phyloP scores from a whole-genome alignment of 306 rosid genomes.

The Elaeagnus macrophylla region DNA sequence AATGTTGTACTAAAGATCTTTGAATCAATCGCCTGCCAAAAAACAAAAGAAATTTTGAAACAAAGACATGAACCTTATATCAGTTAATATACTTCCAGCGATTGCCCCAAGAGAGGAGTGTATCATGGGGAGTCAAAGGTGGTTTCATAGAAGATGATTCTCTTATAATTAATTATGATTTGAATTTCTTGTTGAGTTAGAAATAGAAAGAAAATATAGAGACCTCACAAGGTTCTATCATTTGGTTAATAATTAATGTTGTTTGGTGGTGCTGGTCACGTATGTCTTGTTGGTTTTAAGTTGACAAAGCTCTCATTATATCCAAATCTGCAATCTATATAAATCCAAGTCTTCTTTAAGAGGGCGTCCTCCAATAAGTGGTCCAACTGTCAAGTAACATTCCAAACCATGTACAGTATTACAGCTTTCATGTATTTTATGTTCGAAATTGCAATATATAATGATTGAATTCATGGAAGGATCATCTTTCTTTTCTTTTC shows the following conservation, averaged over 20 bases:
- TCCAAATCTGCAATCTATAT: slow-evolving; percentile 20
- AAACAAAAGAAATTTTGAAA: too few relatives aligned
- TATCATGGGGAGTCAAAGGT: slow-evolving; percentile 19
- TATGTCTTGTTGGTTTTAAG: slow-evolving; percentile 41
- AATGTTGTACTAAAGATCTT: too few relatives aligned
- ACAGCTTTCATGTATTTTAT: too few relatives aligned
- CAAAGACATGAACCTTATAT: too few relatives aligned
- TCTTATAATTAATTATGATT: slow-evolving; percentile 15
- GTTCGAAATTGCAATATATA: too few relatives aligned
- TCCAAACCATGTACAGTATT: slow-evolving; percentile 1
- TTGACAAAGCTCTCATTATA: slow-evolving; percentile 22
- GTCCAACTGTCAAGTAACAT: background rate
- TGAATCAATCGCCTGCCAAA: too few relatives aligned
- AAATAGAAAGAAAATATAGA: slow-evolving; percentile 23
- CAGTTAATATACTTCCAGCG: too few relatives aligned
- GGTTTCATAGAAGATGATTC: slow-evolving; percentile 25
- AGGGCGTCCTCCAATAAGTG: background rate
- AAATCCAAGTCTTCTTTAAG: background rate
- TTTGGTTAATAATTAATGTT: slow-evolving; percentile 37
- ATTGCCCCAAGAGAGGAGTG: slow-evolving; percentile 31
- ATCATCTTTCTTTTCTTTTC: too few relatives aligned
- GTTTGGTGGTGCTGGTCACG: slow-evolving; percentile 74
- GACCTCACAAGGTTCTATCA: slow-evolving; percentile 54
- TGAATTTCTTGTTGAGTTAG: slow-evolving; percentile 28
- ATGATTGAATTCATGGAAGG: too few relatives aligned